phyloP scores from a whole-genome alignment of 73 alveolate genomes.

The Paramecium sexaurelia region DNA sequence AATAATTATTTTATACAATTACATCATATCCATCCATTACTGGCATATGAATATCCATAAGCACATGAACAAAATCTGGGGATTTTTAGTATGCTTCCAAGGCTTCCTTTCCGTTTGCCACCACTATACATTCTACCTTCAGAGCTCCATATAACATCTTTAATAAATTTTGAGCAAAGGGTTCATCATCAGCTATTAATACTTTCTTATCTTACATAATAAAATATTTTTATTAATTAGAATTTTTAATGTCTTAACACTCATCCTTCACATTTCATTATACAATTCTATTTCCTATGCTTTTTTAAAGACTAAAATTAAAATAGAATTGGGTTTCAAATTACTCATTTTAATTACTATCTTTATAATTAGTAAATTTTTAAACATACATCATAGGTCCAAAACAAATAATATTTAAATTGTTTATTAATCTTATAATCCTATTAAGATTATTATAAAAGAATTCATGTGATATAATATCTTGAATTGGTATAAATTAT shows the following conservation, averaged over 20 bases:
- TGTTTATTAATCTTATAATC: no score
- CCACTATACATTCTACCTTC: constrained; percentile 15
- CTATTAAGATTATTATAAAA: no score
- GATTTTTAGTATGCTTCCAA: constrained; percentile 23
- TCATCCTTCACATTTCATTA: no score
- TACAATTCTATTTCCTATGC: no score
- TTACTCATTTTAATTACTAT: background rate
- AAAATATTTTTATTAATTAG: background rate
- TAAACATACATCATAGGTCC: no score
- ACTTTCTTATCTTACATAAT: constrained; percentile 50
- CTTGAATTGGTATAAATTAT: no score
- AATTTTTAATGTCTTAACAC: background rate
- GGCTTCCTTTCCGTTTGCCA: constrained; percentile 39
- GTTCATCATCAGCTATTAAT: constrained; percentile 47
- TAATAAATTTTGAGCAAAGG: background rate
- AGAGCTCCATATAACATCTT: constrained; percentile 25
- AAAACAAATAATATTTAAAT: no score
- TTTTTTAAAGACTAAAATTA: background rate
- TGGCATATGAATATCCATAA: constrained; percentile 58
- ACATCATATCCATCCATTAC: constrained; percentile 41
- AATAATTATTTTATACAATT: background rate
- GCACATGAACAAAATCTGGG: background rate
- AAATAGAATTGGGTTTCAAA: background rate
- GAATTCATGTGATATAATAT: no score
- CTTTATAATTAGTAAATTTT: background rate